Evolutionary conservation across 768 basidiomycete genomes (phyloP).

Genomic region (Floccularia luteovirens): DNA sequence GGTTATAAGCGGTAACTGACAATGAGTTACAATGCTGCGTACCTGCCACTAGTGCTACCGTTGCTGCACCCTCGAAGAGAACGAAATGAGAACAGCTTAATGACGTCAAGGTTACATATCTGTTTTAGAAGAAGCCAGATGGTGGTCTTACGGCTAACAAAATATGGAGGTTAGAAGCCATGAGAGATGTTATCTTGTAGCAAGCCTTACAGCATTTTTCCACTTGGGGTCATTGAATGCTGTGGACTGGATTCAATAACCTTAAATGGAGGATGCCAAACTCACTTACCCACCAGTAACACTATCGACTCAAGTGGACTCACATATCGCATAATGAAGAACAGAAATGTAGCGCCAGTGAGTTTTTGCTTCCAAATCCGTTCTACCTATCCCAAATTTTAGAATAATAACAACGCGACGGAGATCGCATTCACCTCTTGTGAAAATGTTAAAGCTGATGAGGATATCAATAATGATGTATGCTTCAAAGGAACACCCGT

Average conservation of each 20-base stretch:
- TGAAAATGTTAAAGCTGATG: slow-evolving; percentile 1
- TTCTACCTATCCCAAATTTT: slow-evolving; percentile 1
- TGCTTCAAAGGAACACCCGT: neutral
- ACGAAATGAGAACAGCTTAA: neutral
- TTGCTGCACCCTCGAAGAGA: neutral
- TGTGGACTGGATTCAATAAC: neutral
- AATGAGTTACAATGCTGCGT: neutral
- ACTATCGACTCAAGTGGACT: neutral
- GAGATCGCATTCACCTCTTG: neutral
- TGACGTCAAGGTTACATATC: neutral
- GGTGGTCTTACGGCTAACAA: neutral
- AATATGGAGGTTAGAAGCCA: neutral
- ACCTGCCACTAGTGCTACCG: neutral
- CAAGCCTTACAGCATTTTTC: neutral
- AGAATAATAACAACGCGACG: neutral
- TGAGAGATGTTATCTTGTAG: neutral
- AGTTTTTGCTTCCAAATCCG: slow-evolving; percentile 3
- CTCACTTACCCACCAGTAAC: neutral
- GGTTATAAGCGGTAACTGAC: neutral
- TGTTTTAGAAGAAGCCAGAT: neutral
- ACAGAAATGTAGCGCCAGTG: slow-evolving; percentile 3
- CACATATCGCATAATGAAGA: slow-evolving; percentile 3
- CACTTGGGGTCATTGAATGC: neutral
- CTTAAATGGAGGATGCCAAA: neutral
- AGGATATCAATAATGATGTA: neutral